Evolutionary conservation across 805 yeast genomes (phyloP).

Genomic region (Kodamaea kaohsiungensis): DNA sequence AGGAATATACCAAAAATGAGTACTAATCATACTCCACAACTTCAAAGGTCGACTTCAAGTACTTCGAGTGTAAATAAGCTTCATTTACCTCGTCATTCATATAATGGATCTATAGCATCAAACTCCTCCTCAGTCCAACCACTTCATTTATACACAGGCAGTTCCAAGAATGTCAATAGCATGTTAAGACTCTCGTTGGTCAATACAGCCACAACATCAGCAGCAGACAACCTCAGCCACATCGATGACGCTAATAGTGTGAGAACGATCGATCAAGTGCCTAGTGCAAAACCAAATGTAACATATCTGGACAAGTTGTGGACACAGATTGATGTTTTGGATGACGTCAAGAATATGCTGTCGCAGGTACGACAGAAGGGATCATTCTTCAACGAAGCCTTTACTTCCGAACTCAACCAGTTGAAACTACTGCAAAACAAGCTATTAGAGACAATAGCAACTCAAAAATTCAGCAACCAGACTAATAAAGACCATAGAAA

Average conservation of each 20-base stretch:
- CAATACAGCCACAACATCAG: conserved; percentile 17
- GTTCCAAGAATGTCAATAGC: conserved; percentile 13
- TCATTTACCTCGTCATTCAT: conserved; percentile 17
- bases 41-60: conserved; percentile 1
- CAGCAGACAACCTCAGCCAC: conserved; percentile 2
- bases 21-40: neutral
- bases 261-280: conserved; percentile 47
- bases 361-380: conserved; percentile 41
- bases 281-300: conserved; percentile 57
- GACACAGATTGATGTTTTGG: conserved; percentile 85
- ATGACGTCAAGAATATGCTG: conserved; percentile 70
- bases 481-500: conserved; percentile 16
- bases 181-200: conserved; percentile 18
- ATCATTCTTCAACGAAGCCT: conserved; percentile 53
- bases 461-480: conserved; percentile 28
- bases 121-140: conserved; percentile 1
- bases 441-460: conserved; percentile 34
- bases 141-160: conserved; percentile 3
- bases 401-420: conserved; percentile 50
- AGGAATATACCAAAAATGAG: neutral
- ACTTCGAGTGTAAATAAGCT: conserved; percentile 11
- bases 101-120: conserved; percentile 14
- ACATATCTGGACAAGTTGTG: conserved; percentile 76
- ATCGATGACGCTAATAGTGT: conserved; percentile 17
- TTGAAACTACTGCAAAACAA: conserved; percentile 57